Conservation (phyloP, 768 basidiomycete genomes). For the Tephrocybe sp. region DNA sequence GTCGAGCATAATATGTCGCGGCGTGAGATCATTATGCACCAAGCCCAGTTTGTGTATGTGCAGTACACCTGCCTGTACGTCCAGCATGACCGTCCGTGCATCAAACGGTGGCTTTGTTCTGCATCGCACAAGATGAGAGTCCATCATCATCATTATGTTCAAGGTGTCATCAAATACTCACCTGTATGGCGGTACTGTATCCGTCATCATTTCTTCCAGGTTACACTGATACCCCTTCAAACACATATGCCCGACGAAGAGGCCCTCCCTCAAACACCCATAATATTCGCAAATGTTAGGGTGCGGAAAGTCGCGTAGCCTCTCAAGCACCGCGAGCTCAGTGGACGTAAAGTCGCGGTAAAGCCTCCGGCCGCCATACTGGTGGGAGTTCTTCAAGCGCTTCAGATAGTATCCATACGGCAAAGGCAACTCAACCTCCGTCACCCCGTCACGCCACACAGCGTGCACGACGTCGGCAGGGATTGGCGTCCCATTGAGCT, state of each 20-base stretch:
- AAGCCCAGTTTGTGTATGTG: constrained; percentile 7
- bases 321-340: constrained; percentile 5
- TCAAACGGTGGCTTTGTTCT: constrained; percentile 7
- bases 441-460: constrained; percentile 9
- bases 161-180: not conserved
- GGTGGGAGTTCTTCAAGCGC: constrained; percentile 2
- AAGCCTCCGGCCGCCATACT: constrained; percentile 6
- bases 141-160: no score
- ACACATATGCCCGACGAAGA: constrained; percentile 9
- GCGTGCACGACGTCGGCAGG: constrained; percentile 3
- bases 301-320: constrained; percentile 2
- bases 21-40: constrained; percentile 8
- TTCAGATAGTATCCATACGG: constrained; percentile 8
- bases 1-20: constrained; percentile 7
- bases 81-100: constrained; percentile 2
- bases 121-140: not conserved
- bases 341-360: constrained; percentile 10
- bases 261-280: constrained; percentile 10
- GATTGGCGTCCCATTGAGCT: constrained; percentile 5
- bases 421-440: constrained; percentile 2
- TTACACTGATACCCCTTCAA: constrained; percentile 10
- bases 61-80: constrained; percentile 3
- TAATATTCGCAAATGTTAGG: constrained; percentile 5
- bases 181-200: not conserved
- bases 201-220: constrained; percentile 7